phyloP scores from a whole-genome alignment of 257 asterid genomes.

The Lycium barbarum region DNA sequence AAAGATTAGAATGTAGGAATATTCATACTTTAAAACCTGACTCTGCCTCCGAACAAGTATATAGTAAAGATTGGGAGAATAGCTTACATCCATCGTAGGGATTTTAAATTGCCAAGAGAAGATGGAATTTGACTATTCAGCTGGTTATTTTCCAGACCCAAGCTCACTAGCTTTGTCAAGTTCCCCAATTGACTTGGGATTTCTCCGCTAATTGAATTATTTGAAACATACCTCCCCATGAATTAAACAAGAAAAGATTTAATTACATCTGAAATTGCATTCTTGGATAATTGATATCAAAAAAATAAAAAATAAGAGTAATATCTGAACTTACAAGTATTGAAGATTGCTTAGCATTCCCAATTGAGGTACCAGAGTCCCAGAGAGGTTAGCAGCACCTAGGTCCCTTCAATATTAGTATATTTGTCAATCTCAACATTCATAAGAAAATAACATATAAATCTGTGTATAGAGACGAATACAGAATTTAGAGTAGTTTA shows the following conservation, averaged over 20 bases:
- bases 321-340: conserved; percentile 43
- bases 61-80: no score
- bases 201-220: conserved; percentile 41
- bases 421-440: not conserved
- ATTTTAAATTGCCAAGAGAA: conserved; percentile 46
- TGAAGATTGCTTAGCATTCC: conserved; percentile 47
- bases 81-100: conserved; percentile 43
- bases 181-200: conserved; percentile 52
- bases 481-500: not conserved
- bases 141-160: conserved; percentile 39
- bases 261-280: not conserved
- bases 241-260: not conserved
- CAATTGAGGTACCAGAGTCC: conserved; percentile 45
- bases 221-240: conserved; percentile 33
- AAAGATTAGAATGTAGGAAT: no score
- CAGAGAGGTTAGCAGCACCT: conserved; percentile 46
- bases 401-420: conserved; percentile 42
- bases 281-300: not conserved
- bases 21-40: no score
- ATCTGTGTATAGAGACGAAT: not conserved
- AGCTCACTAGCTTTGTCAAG: conserved; percentile 38
- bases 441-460: not conserved
- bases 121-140: conserved; percentile 48
- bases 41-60: no score
- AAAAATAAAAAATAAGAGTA: not conserved